A percentile compares a stretch with the other conserved stretches of the same genome.
Evolutionary conservation across 1,284 basidiomycete genomes (phyloP).

Genomic region (Trametes sp.): DNA sequence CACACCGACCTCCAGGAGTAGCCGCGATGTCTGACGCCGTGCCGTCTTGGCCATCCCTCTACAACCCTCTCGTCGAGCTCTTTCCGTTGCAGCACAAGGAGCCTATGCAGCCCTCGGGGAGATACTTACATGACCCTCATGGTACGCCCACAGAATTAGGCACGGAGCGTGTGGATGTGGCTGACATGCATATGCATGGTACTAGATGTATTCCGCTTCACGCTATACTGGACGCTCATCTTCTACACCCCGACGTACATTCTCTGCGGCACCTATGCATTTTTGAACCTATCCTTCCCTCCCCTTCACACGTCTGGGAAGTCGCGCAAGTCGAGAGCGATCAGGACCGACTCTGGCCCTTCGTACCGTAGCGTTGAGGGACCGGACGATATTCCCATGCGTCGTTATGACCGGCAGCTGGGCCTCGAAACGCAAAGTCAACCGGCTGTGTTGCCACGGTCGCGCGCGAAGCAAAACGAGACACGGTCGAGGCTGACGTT

Average conservation of each 20-base stretch:
- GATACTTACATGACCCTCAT: slow-evolving; percentile 42
- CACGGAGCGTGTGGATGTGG: background rate
- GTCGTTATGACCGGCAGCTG: slow-evolving; percentile 21
- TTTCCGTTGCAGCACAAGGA: slow-evolving; percentile 48
- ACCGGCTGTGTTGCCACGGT: slow-evolving; percentile 26
- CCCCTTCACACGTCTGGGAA: slow-evolving; percentile 40
- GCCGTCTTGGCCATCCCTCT: slow-evolving; percentile 57
- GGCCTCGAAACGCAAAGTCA: slow-evolving; percentile 24
- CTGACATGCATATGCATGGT: slow-evolving; percentile 5
- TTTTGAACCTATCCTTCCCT: slow-evolving; percentile 70
- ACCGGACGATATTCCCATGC: slow-evolving; percentile 26
- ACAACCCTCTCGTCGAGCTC: slow-evolving; percentile 52
- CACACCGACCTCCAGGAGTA: background rate
- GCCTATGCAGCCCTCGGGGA: slow-evolving; percentile 42
- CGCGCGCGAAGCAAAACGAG: slow-evolving; percentile 50
- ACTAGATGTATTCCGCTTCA: slow-evolving; percentile 84
- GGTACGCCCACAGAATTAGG: slow-evolving; percentile 39
- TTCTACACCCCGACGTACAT: slow-evolving; percentile 78
- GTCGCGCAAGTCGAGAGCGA: slow-evolving; percentile 22
- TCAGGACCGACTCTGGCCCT: slow-evolving; percentile 19
- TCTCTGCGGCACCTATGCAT: slow-evolving; percentile 73
- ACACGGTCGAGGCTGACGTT: slow-evolving; percentile 67
- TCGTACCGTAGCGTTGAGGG: slow-evolving; percentile 29
- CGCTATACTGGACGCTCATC: slow-evolving; percentile 84
- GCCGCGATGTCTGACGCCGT: slow-evolving; percentile 24